Percentiles rank a stretch among this genome's conserved stretches.
phyloP scores from a whole-genome alignment of 306 rosid species.

The Quercus glauca region DNA sequence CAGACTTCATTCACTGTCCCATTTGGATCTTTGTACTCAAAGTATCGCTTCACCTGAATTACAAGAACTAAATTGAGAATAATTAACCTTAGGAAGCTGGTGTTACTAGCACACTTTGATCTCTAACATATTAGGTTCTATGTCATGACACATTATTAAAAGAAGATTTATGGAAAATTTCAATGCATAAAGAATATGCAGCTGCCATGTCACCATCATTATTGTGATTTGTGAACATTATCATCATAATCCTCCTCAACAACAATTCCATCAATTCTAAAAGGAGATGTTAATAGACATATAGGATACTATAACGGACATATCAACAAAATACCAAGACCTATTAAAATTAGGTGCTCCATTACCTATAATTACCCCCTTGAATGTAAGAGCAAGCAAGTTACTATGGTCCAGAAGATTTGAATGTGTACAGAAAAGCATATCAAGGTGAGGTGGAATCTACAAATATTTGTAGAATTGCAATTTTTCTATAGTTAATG shows the following conservation, averaged over 20 bases:
- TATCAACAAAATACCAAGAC: too few relatives aligned
- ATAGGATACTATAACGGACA: too few relatives aligned
- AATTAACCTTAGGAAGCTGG: neutral
- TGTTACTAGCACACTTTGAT: neutral
- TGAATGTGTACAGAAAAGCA: too few relatives aligned
- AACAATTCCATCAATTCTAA: too few relatives aligned
- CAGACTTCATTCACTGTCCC: slow-evolving; percentile 44
- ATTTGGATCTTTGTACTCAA: slow-evolving; percentile 35
- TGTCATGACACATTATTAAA: neutral
- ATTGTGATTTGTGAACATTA: too few relatives aligned
- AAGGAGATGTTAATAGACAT: too few relatives aligned
- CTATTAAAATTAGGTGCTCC: too few relatives aligned
- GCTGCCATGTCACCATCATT: too few relatives aligned
- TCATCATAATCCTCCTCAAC: too few relatives aligned
- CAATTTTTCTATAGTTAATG: slow-evolving; percentile 75
- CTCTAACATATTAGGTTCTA: neutral
- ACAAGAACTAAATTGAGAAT: neutral
- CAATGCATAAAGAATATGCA: neutral
- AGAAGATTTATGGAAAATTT: neutral
- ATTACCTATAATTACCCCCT: too few relatives aligned
- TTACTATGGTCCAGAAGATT: too few relatives aligned
- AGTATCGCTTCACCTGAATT: slow-evolving; percentile 40
- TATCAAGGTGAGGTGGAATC: slow-evolving; percentile 34
- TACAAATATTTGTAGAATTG: slow-evolving; percentile 45
- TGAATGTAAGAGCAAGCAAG: too few relatives aligned